Base-by-base conservation (phyloP, 768 basidiomycete genomes). In the Phlebiopsis gigantea region DNA sequence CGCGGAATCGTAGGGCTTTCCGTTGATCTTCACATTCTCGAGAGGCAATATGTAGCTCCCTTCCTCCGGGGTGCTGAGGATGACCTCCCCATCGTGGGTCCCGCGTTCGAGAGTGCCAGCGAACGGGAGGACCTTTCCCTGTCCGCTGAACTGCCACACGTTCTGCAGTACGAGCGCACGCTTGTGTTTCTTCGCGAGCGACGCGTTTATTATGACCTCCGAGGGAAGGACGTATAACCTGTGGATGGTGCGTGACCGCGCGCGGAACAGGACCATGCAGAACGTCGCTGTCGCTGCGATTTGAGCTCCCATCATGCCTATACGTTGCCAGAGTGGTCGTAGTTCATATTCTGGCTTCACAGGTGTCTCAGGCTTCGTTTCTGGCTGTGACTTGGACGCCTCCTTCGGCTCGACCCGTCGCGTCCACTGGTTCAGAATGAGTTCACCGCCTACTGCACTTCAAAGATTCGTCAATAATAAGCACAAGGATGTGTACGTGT, bases 381-480 rank as follows among this genome's bases (percentile, higher is more conserved):
- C 45, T 7, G 44, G 24, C 14, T 39, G 34, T 12, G 34, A 2
- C 60, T 56, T 59, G 30, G 15, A 7, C 5, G 19, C 21, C 31
- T 51, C 50, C 34, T 14, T 30, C 1, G 50, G 19, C 21, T 51
- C 50, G 15, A 51, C 50, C 19, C 21, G 57, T 17, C 46, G 44
- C 1, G 67, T 64, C 68, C 68, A 69, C 53, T 66, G 61, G 57
- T 61, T 62, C 52, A 61, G 55, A 2, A 60, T 56, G 28, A 68
- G 61, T 24, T 68, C 67, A 30, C 57, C 56, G 12, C 58, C 57
- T 1, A 58, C 22, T 9, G 56, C 55, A 17, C 67, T 68, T 19
- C 34, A 9, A 34, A 43, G 10, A 12, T 44, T 15, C 25, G 29
- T 46, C 26, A 48, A 48, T 39, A 39, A 17, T 39, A 39, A 6